Conservation (phyloP, 371 early-diverging fungal genomes). For the Conidiobolus coronatus region DNA sequence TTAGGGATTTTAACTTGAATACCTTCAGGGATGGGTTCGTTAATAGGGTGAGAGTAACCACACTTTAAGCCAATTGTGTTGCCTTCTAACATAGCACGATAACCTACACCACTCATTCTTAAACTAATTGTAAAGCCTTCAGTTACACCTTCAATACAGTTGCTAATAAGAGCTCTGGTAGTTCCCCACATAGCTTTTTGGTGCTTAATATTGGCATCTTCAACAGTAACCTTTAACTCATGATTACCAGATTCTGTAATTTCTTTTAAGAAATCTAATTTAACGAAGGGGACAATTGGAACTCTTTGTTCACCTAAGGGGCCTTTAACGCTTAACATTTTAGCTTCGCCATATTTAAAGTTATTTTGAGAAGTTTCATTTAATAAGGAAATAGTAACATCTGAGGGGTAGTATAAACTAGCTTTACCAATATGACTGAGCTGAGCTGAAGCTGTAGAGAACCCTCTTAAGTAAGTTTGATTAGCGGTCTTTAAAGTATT, state of each 20-base stretch:
- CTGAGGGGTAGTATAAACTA: slow-evolving; percentile 32
- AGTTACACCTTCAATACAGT: slow-evolving; percentile 70
- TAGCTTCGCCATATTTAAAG: background rate
- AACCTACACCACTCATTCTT: slow-evolving; percentile 84
- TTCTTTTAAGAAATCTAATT: slow-evolving; percentile 18
- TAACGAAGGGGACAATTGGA: slow-evolving; percentile 61
- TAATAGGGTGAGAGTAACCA: slow-evolving; percentile 73
- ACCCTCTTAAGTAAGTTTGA: slow-evolving; percentile 5
- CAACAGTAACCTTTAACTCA: slow-evolving; percentile 28
- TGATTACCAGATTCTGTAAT: slow-evolving; percentile 20
- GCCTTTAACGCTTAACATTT: slow-evolving; percentile 42
- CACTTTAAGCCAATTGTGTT: slow-evolving; percentile 46
- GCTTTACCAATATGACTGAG: slow-evolving; percentile 50
- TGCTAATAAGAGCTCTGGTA: slow-evolving; percentile 62
- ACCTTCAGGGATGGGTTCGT: slow-evolving; percentile 54
- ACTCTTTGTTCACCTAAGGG: slow-evolving; percentile 52
- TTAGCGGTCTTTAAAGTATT: too few species aligned
- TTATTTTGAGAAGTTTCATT: slow-evolving; percentile 16
- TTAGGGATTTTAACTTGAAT: slow-evolving; percentile 54
- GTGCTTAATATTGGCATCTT: slow-evolving; percentile 27
- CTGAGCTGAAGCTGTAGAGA: slow-evolving; percentile 18
- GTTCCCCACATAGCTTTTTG: slow-evolving; percentile 95
- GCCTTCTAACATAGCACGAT: slow-evolving; percentile 64
- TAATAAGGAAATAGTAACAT: slow-evolving; percentile 33
- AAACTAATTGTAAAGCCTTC: slow-evolving; percentile 73